Percentiles rank a stretch among this genome's conserved stretches.
phyloP scores from a whole-genome alignment of 2,329 filamentous ascomycete species.

The Aspergillus melleus region DNA sequence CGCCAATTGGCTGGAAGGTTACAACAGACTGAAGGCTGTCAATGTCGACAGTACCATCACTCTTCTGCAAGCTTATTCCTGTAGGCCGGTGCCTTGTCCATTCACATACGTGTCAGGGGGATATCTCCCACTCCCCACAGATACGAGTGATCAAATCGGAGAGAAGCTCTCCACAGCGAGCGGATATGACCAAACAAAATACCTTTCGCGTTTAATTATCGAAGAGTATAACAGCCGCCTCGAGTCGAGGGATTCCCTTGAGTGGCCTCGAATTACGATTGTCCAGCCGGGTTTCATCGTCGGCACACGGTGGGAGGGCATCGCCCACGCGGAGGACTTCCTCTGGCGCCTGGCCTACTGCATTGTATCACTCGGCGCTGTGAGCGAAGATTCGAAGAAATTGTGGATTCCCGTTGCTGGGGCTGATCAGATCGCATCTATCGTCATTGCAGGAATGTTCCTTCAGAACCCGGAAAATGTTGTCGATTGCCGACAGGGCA shows the following conservation, averaged over 20 bases:
- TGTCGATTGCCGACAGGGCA: too few species aligned
- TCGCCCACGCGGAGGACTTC: slow-evolving; percentile 8
- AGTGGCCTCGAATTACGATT: too few species aligned
- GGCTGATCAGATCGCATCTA: slow-evolving; percentile 2
- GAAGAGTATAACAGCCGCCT: slow-evolving; percentile 1
- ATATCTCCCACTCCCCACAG: neutral
- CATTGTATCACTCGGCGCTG: neutral
- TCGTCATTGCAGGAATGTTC: too few species aligned
- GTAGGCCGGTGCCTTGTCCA: neutral
- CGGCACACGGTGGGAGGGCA: slow-evolving; percentile 5
- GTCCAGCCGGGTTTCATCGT: neutral
- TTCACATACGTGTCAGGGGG: neutral
- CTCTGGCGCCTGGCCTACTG: slow-evolving; percentile 6
- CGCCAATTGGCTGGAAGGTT: slow-evolving; percentile 11
- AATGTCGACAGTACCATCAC: slow-evolving; percentile 11
- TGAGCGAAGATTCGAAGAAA: slow-evolving; percentile 1
- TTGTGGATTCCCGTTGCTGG: slow-evolving; percentile 8
- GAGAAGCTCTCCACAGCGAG: slow-evolving; percentile 5
- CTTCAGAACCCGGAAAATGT: too few species aligned
- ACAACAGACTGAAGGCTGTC: slow-evolving; percentile 1
- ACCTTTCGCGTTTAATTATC: slow-evolving; percentile 3
- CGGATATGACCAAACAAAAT: slow-evolving; percentile 13
- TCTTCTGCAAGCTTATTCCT: too few species aligned
- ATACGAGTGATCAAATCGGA: slow-evolving; percentile 1
- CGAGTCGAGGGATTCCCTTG: neutral